Evolutionary conservation across 495 filamentous ascomycete genomes (phyloP).

Genomic region (Xylaria castorea): DNA sequence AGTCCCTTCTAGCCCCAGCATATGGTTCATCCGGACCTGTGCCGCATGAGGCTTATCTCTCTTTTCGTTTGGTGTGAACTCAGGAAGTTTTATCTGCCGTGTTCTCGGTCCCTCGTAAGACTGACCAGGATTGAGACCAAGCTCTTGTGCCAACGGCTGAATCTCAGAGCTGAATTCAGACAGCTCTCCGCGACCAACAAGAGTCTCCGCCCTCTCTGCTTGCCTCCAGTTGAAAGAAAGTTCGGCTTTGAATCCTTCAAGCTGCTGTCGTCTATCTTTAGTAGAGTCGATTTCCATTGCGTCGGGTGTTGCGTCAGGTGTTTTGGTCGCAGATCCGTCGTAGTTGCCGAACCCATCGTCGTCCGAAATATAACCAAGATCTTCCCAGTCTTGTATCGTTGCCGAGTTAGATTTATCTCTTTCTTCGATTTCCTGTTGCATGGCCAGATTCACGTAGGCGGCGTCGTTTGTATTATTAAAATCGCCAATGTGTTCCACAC

Average conservation of each 20-base stretch:
- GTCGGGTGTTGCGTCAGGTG: too few relatives aligned
- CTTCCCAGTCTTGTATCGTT: not conserved
- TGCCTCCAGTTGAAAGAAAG: not conserved
- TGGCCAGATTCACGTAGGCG: not conserved
- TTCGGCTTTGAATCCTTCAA: slow-evolving; percentile 11
- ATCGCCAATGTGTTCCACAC: not conserved
- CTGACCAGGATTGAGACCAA: not conserved
- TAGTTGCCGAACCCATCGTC: not conserved
- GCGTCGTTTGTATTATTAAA: not conserved
- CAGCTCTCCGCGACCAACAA: not conserved
- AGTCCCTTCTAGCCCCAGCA: not conserved
- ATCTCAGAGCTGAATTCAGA: not conserved
- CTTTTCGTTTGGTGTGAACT: not conserved
- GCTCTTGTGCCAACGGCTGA: not conserved
- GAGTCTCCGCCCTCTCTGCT: not conserved
- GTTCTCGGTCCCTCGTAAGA: not conserved
- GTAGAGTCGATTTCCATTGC: not conserved
- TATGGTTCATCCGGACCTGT: not conserved
- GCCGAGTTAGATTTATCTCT: not conserved
- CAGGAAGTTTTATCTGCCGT: not conserved
- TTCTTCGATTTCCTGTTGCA: slow-evolving; percentile 8
- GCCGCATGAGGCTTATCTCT: not conserved
- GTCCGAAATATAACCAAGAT: not conserved
- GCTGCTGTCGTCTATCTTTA: not conserved
- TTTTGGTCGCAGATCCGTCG: not conserved